Evolutionary conservation across 257 asterid genomes (phyloP).

Genomic region (Nicotiana obtusifolia): DNA sequence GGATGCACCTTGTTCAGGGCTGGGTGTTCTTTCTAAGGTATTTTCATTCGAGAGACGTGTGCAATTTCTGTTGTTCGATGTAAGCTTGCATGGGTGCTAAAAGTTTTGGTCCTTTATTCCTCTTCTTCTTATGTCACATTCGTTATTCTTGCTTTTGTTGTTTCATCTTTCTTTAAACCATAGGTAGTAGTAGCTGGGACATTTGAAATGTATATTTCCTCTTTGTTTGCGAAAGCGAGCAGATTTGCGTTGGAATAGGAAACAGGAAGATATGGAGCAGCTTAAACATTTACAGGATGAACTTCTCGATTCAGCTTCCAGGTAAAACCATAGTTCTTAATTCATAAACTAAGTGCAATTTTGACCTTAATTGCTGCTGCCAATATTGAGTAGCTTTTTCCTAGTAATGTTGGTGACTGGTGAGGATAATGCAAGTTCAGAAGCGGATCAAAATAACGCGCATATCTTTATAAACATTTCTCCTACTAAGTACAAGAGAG

Average conservation of each 20-base stretch:
- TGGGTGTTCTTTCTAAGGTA: slow-evolving; percentile 96
- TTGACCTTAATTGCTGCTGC: background rate
- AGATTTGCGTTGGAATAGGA: slow-evolving; percentile 93
- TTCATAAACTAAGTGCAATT: background rate
- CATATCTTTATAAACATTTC: background rate
- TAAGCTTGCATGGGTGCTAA: background rate
- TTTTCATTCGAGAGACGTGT: background rate
- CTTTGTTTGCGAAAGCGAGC: slow-evolving; percentile 56
- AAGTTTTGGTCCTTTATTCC: background rate
- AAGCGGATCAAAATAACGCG: background rate
- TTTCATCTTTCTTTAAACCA: background rate
- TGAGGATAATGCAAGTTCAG: background rate
- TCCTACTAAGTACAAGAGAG: background rate
- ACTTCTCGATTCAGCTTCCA: slow-evolving; percentile 85
- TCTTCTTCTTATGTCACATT: background rate
- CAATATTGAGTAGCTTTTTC: background rate
- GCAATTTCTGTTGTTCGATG: background rate
- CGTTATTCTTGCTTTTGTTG: background rate
- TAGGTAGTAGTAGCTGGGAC: background rate
- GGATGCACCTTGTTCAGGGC: slow-evolving; percentile 96
- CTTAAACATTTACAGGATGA: slow-evolving; percentile 69
- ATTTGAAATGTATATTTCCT: slow-evolving; percentile 11
- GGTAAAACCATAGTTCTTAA: slow-evolving; percentile 34
- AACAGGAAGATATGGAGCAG: slow-evolving; percentile 77
- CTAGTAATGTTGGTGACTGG: background rate